Percentiles rank a stretch among this genome's conserved stretches.
These are phyloP conservation scores for Rubia yunnanensis DNA, from an alignment of 257 asterid genomes.

Conservation along the genomic window DNA sequence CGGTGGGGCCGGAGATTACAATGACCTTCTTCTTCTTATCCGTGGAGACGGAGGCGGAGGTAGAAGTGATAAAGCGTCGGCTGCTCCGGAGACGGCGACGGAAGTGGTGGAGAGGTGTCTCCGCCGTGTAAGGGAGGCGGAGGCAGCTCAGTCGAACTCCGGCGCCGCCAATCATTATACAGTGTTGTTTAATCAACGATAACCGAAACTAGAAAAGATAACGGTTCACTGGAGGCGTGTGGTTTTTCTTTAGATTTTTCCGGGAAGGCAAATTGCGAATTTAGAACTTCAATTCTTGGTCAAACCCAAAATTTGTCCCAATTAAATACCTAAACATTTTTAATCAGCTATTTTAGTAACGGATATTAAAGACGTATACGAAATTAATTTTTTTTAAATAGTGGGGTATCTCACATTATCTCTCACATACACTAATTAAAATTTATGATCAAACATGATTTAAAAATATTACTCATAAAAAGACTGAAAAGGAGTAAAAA, in stretches of 20 bases:
- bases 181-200: background rate
- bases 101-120: constrained; percentile 26
- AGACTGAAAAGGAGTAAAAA: no score
- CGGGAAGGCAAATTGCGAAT: background rate
- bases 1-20: constrained; percentile 93
- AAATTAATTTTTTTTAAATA: no score
- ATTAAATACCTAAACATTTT: no score
- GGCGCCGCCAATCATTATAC: constrained; percentile 10
- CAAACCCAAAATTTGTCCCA: background rate
- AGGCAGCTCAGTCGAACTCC: constrained; percentile 42
- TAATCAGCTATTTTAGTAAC: no score
- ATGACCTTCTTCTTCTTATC: constrained; percentile 49
- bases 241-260: background rate
- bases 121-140: constrained; percentile 31
- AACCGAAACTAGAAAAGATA: background rate
- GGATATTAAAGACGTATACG: no score
- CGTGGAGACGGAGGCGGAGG: constrained; percentile 25
- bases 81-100: constrained; percentile 18
- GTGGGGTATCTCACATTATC: no score
- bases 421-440: no score
- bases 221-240: background rate
- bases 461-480: no score
- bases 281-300: background rate
- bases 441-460: no score
- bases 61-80: constrained; percentile 28